phyloP scores from a whole-genome alignment of 179 eudicot species.

The Silene coronaria region DNA sequence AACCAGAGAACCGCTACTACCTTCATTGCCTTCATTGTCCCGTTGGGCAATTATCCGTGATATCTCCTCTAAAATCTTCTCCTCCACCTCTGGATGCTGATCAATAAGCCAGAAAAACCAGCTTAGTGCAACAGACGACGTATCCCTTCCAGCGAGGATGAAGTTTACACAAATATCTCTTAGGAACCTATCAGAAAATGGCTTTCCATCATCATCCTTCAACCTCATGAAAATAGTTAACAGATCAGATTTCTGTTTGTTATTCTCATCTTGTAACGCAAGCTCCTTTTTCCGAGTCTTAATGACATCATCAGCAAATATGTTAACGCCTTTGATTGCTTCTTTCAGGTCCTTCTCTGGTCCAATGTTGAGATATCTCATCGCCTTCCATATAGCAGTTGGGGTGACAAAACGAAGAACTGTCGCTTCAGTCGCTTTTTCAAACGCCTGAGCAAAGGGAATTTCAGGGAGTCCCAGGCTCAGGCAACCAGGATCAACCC shows the following conservation, averaged over 20 bases:
- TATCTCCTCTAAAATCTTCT: conserved; percentile 57
- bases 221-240: conserved; percentile 72
- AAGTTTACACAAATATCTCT: conserved; percentile 86
- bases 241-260: conserved; percentile 50
- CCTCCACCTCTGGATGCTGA: conserved; percentile 56
- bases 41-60: conserved; percentile 40
- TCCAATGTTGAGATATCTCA: conserved; percentile 57
- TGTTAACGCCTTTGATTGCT: conserved; percentile 58
- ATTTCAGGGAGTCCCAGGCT: conserved; percentile 59
- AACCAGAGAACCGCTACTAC: conserved; percentile 18
- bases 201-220: conserved; percentile 48
- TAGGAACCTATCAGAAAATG: conserved; percentile 64
- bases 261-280: conserved; percentile 18
- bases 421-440: conserved; percentile 81
- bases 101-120: conserved; percentile 96
- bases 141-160: conserved; percentile 90
- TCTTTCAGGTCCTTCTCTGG: conserved; percentile 51
- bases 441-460: conserved; percentile 81
- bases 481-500: conserved; percentile 92
- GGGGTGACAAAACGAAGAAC: conserved; percentile 72
- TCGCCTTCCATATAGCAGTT: conserved; percentile 61
- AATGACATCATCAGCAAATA: conserved; percentile 71
- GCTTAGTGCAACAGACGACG: conserved; percentile 90
- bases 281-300: conserved; percentile 69
- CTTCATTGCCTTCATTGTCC: conserved; percentile 17